These are phyloP conservation scores for Cladosporium sphaerospermum DNA, from an alignment of 2,329 filamentous ascomycete species.

Conservation along the genomic window DNA sequence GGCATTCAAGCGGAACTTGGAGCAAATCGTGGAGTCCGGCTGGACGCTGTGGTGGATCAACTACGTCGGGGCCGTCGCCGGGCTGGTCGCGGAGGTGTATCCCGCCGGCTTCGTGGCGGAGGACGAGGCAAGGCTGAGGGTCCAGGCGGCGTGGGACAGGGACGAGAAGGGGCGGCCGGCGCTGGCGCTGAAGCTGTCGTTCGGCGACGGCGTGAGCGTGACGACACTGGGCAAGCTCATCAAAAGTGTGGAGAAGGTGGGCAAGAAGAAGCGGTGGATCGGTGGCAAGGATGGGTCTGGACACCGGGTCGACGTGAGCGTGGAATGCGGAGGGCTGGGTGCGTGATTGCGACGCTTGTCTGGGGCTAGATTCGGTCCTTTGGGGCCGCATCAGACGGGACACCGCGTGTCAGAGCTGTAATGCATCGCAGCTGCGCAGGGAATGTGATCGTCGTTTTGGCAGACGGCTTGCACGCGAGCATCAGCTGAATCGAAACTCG, in stretches of 20 bases:
- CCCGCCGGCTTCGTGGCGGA: slow-evolving; percentile 49
- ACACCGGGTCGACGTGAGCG: slow-evolving; percentile 33
- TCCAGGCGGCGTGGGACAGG: slow-evolving; percentile 39
- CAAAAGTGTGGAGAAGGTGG: slow-evolving; percentile 47
- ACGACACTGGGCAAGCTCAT: slow-evolving; percentile 38
- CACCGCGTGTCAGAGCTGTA: too few relatives aligned
- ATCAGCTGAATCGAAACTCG: too few relatives aligned
- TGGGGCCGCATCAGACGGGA: background rate
- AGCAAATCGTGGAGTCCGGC: slow-evolving; percentile 44
- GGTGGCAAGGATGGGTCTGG: slow-evolving; percentile 37
- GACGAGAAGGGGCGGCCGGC: slow-evolving; percentile 38
- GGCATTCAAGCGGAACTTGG: slow-evolving; percentile 48
- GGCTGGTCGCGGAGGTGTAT: slow-evolving; percentile 53
- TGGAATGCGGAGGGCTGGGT: background rate
- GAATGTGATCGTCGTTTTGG: too few relatives aligned
- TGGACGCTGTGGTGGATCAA: slow-evolving; percentile 59
- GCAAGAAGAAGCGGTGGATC: slow-evolving; percentile 55
- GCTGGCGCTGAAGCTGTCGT: slow-evolving; percentile 37
- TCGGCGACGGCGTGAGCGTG: slow-evolving; percentile 35
- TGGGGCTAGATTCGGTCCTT: slow-evolving; percentile 1
- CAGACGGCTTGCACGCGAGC: too few relatives aligned
- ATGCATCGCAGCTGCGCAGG: too few relatives aligned
- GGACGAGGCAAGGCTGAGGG: slow-evolving; percentile 35
- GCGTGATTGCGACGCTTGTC: too few relatives aligned
- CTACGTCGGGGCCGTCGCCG: slow-evolving; percentile 57